Evolutionary conservation across 2,329 filamentous ascomycete species (phyloP).

Genomic region (Elsinoe batatas): DNA sequence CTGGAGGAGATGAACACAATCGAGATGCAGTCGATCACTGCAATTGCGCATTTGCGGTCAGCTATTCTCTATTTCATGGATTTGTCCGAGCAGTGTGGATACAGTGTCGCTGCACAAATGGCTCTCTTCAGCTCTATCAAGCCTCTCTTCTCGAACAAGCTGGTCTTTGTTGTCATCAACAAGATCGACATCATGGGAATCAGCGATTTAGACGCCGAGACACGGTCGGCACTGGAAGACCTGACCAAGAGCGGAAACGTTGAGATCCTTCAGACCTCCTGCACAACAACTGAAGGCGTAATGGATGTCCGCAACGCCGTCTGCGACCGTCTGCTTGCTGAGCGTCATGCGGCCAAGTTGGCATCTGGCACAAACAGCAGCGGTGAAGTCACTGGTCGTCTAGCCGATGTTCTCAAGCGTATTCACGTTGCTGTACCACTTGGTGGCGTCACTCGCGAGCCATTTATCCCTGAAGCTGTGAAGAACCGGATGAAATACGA

Average conservation of each 20-base stretch:
- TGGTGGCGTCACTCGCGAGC: conserved; percentile 65
- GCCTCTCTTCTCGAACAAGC: conserved; percentile 92
- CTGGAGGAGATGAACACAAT: conserved; percentile 99
- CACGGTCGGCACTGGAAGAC: conserved; percentile 65
- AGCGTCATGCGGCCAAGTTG: conserved; percentile 89
- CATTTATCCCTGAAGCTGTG: conserved; percentile 78
- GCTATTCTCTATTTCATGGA: conserved; percentile 99
- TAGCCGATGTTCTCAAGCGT: conserved; percentile 82
- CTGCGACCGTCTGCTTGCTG: conserved; percentile 84
- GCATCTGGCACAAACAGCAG: conserved; percentile 74
- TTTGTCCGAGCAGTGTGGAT: conserved; percentile 91
- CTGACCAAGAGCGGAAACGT: conserved; percentile 82
- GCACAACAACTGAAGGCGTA: conserved; percentile 88
- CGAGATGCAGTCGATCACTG: conserved; percentile 97
- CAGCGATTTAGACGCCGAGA: conserved; percentile 73
- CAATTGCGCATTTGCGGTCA: conserved; percentile 90
- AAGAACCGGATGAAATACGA: conserved; percentile 80
- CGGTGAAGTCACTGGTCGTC: conserved; percentile 65
- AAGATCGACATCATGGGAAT: conserved; percentile 90
- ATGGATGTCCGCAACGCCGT: conserved; percentile 91
- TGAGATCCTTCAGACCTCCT: conserved; percentile 85
- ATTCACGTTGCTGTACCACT: conserved; percentile 97
- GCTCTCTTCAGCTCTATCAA: conserved; percentile 94
- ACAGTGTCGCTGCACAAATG: conserved; percentile 85
- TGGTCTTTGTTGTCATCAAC: conserved; percentile 95